Base-by-base conservation (phyloP, 202 grass and related monocot species). In the Setaria viridis region DNA sequence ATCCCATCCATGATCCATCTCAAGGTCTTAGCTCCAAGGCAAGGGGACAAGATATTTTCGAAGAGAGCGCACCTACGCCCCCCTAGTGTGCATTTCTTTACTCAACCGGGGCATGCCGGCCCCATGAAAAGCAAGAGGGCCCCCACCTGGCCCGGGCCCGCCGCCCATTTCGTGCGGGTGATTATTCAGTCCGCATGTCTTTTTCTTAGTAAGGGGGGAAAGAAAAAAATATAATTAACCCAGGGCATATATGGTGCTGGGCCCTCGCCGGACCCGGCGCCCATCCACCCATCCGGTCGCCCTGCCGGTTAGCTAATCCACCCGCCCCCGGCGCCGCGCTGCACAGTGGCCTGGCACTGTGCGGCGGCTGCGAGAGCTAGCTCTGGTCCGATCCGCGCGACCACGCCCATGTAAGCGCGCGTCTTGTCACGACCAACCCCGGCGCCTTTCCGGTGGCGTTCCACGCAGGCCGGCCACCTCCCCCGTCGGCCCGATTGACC, bases 41-140 rank as follows among this genome's bases (percentile, higher is more conserved):
- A 62, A 77, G 62, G 62, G 68, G 63, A 77, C 78, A 78, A 86
- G 88, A 90, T 82, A 78, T 86, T 90, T 86, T 86, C 39, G 83
- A 72, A 82, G 83, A 15, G 88, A 41, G 83, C 77, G 53, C 82
- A 76, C 43, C 71, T 85, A 89, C 55, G 64, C 4, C 66, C 33
- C 12, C 70, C 65, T 66, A 74, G 21, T 30, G 60, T 32, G 50
- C 76, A 7, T 34, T 48, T 70, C 37, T 79, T 81, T 63, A 79
- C 49, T 56, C 58, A 15, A 51, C 25, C 41, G 10, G 13, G 15
- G 9, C n/a, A 14, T 0, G 16, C 46, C 1, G 29, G 53, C 64
- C 48, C 48, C 78, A 29, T 11, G 41, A 11, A 69, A 79, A 34
- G 76, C 13, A 1, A 17, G 63, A 9, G 14, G 59, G 63, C 6